Evolutionary conservation across 306 rosid species (phyloP).

Genomic region (Rosa chinensis): DNA sequence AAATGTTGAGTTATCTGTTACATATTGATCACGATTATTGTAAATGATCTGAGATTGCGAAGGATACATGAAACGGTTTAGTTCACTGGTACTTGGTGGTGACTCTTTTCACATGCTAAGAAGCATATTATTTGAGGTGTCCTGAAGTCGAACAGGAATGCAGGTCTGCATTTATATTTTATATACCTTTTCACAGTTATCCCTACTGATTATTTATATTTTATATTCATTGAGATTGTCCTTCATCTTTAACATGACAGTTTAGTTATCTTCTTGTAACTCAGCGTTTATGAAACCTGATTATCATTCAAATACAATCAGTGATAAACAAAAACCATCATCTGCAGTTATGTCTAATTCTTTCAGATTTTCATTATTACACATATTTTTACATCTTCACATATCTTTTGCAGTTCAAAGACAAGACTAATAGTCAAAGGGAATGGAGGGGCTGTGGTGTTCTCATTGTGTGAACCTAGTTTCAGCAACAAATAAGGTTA

Average conservation of each 20-base stretch:
- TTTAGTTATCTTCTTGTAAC: background rate
- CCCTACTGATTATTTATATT: background rate
- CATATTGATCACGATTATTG: conserved; percentile 90
- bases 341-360: too few species aligned
- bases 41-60: conserved; percentile 84
- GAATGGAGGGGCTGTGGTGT: too few species aligned
- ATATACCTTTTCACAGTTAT: background rate
- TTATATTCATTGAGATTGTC: background rate
- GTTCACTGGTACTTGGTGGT: conserved; percentile 95
- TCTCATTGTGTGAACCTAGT: too few species aligned
- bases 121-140: conserved; percentile 99
- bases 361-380: background rate
- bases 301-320: too few species aligned
- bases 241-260: background rate
- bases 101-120: conserved; percentile 89
- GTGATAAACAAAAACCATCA: too few species aligned
- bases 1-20: conserved; percentile 73
- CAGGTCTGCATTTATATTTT: conserved; percentile 52
- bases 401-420: conserved; percentile 58
- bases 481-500: too few species aligned
- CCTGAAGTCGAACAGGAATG: conserved; percentile 92
- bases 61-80: conserved; percentile 71
- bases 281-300: too few species aligned
- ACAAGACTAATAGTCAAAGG: conserved; percentile 52
- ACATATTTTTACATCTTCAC: too few species aligned